These are phyloP conservation scores for Cunninghamia lanceolata DNA, from an alignment of 75 land plant species.

Conservation along the genomic window DNA sequence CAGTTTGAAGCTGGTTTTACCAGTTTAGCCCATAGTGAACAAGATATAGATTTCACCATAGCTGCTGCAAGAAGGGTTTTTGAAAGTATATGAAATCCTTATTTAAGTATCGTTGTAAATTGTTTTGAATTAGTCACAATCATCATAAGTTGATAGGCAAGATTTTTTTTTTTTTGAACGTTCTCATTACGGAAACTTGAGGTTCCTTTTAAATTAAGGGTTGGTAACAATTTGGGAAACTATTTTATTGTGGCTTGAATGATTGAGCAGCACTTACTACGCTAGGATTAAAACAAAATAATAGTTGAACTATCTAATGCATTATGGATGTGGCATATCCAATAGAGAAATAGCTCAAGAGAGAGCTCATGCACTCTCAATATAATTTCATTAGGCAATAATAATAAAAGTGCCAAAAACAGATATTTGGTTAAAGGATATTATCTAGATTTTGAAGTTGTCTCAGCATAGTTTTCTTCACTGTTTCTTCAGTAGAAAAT, in stretches of 20 bases:
- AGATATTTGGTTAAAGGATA: background rate
- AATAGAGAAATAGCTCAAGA: background rate
- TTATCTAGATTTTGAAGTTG: background rate
- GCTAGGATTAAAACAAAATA: background rate
- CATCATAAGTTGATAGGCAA: background rate
- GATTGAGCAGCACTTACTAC: background rate
- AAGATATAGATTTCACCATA: conserved; percentile 82
- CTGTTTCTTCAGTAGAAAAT: background rate
- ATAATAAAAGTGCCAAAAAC: background rate
- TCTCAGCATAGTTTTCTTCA: background rate
- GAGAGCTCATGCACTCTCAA: background rate
- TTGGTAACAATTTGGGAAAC: background rate
- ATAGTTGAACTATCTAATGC: background rate
- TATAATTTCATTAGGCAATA: background rate
- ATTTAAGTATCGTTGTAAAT: background rate
- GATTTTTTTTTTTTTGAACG: background rate
- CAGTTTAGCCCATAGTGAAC: conserved; percentile 78
- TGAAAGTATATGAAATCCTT: conserved; percentile 1
- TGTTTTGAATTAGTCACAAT: background rate
- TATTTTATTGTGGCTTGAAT: background rate
- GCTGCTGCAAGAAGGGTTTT: conserved; percentile 86
- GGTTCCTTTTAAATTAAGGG: background rate
- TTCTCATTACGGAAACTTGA: background rate
- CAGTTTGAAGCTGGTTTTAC: conserved; percentile 99
- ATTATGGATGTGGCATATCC: background rate